Percentiles rank a stretch among this genome's conserved stretches.
These are phyloP conservation scores for Knufia fluminis DNA, from an alignment of 2,329 filamentous ascomycete genomes.

Conservation along the genomic window DNA sequence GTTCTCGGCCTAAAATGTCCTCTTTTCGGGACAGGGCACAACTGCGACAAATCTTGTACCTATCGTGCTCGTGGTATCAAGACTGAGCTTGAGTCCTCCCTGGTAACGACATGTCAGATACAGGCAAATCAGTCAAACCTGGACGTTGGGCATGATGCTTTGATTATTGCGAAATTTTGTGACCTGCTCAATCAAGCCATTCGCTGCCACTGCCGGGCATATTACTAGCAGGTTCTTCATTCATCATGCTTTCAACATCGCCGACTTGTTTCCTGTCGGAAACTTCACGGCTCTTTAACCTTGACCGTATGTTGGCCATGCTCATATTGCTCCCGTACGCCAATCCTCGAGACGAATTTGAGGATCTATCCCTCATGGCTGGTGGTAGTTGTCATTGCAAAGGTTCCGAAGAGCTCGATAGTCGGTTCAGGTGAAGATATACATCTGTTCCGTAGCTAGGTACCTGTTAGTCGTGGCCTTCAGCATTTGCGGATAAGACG, in stretches of 20 bases:
- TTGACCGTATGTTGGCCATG: slow-evolving; percentile 54
- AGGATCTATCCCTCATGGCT: slow-evolving; percentile 45
- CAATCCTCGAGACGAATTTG: slow-evolving; percentile 50
- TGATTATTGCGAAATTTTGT: background rate
- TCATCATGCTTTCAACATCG: slow-evolving; percentile 70
- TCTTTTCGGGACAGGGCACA: too few relatives aligned
- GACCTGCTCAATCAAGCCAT: slow-evolving; percentile 17
- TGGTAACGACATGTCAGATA: too few relatives aligned
- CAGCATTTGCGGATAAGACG: slow-evolving; percentile 1
- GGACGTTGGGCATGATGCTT: too few relatives aligned
- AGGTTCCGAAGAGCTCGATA: slow-evolving; percentile 91
- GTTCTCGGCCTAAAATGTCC: too few relatives aligned
- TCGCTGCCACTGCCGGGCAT: slow-evolving; percentile 18
- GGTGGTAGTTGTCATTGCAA: slow-evolving; percentile 86
- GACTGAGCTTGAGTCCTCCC: too few relatives aligned
- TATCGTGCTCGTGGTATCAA: too few relatives aligned
- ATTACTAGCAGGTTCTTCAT: slow-evolving; percentile 34
- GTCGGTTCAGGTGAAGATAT: slow-evolving; percentile 91
- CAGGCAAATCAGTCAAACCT: too few relatives aligned
- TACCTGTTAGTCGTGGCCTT: slow-evolving; percentile 19
- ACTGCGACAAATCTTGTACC: too few relatives aligned
- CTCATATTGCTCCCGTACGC: slow-evolving; percentile 34
- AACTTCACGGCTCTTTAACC: slow-evolving; percentile 61
- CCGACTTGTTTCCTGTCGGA: slow-evolving; percentile 84
- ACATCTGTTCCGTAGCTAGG: slow-evolving; percentile 91